A percentile compares a stretch with the other conserved stretches of the same genome.
phyloP scores from a whole-genome alignment of 257 asterid species.

The Cruciata laevipes region DNA sequence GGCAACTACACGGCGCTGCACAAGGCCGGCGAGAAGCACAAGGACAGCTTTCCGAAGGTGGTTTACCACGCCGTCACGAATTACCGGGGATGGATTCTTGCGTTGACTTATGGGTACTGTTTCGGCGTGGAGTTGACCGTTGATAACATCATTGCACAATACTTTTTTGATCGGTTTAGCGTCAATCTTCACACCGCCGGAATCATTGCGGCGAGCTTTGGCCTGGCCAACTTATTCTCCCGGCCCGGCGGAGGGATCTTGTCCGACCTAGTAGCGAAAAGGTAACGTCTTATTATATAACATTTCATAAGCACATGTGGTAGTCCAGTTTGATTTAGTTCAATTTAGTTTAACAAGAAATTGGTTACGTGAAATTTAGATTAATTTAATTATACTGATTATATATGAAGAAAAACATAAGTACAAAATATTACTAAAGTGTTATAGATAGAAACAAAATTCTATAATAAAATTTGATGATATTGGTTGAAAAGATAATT shows the following conservation, averaged over 20 bases:
- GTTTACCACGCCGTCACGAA: constrained; percentile 37
- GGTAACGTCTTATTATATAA: background rate
- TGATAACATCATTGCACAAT: constrained; percentile 80
- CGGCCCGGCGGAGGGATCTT: constrained; percentile 78
- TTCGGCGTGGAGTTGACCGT: constrained; percentile 77
- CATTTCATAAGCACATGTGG: too few species aligned
- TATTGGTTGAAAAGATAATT: too few species aligned
- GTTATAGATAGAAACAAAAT: too few species aligned
- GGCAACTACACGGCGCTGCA: constrained; percentile 61
- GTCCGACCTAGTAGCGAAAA: constrained; percentile 54
- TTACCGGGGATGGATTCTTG: constrained; percentile 78
- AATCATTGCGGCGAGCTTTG: constrained; percentile 74
- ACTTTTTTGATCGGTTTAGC: constrained; percentile 65
- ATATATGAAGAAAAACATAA: too few species aligned
- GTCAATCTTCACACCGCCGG: constrained; percentile 76
- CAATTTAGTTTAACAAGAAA: too few species aligned
- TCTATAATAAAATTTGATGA: too few species aligned
- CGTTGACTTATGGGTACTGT: constrained; percentile 75
- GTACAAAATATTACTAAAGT: too few species aligned
- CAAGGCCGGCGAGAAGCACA: constrained; percentile 61
- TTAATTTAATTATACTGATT: too few species aligned
- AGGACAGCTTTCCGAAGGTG: constrained; percentile 39
- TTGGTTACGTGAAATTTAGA: too few species aligned
- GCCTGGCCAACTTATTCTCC: constrained; percentile 64
- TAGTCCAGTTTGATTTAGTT: too few species aligned